These are phyloP conservation scores for Diaporthe citrichinensis DNA, from an alignment of 2,329 filamentous ascomycete species.

Conservation along the genomic window DNA sequence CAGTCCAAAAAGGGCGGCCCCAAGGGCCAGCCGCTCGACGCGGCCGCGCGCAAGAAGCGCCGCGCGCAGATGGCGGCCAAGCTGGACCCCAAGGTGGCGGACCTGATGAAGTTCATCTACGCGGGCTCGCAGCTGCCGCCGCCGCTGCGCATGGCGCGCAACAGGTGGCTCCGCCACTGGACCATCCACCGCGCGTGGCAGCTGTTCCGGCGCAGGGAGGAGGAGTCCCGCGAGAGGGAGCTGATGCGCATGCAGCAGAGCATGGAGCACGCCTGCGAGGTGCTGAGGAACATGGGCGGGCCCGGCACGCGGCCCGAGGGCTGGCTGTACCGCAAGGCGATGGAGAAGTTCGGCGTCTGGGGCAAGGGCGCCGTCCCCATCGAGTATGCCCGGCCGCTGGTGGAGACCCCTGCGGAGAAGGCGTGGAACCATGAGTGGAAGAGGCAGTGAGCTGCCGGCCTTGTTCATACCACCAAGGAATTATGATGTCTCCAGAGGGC, in stretches of 20 bases:
- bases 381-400: constrained; percentile 89
- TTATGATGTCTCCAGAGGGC: background rate
- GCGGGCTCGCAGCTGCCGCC: constrained; percentile 57
- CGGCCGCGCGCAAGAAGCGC: constrained; percentile 41
- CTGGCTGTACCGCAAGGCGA: constrained; percentile 86
- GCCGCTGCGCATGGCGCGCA: constrained; percentile 90
- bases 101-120: constrained; percentile 51
- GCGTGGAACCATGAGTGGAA: constrained; percentile 98
- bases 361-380: constrained; percentile 82
- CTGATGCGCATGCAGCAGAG: constrained; percentile 84
- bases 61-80: constrained; percentile 35
- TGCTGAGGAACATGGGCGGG: constrained; percentile 74
- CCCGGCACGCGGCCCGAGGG: constrained; percentile 73
- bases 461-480: background rate
- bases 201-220: constrained; percentile 80
- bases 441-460: constrained; percentile 58
- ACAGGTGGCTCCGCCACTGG: constrained; percentile 93
- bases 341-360: constrained; percentile 92
- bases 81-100: constrained; percentile 52
- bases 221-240: constrained; percentile 75
- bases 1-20: constrained; percentile 61
- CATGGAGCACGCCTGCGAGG: constrained; percentile 90
- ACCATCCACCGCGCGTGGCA: constrained; percentile 98
- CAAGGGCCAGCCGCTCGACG: constrained; percentile 32
- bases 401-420: constrained; percentile 81